Conservation (phyloP, 257 asterid species). For the Salvia rosmarinus region DNA sequence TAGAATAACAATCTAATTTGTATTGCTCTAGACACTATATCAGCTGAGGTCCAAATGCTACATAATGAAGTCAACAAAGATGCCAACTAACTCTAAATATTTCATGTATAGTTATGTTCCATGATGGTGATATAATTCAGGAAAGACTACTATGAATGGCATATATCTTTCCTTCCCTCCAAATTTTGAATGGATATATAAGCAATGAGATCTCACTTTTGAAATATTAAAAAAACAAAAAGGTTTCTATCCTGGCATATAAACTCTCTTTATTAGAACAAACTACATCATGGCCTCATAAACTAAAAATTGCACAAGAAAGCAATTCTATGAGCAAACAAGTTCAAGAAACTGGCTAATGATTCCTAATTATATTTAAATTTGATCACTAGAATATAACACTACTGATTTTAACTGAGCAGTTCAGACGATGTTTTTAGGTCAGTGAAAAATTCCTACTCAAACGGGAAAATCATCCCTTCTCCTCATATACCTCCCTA, state of each 20-base stretch:
- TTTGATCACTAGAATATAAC: too few relatives aligned
- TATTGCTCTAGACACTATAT: not conserved
- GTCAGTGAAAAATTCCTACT: too few relatives aligned
- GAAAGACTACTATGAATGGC: not conserved
- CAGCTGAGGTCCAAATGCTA: slow-evolving; percentile 4
- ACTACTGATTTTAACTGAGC: not conserved
- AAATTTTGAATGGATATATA: not conserved
- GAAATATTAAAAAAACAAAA: not conserved
- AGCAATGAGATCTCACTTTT: not conserved
- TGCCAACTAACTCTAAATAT: not conserved
- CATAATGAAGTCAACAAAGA: too few relatives aligned
- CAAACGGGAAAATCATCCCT: too few relatives aligned
- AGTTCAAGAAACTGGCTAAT: slow-evolving; percentile 8
- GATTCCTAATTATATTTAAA: too few relatives aligned
- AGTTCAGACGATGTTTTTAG: not conserved
- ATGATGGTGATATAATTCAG: slow-evolving; percentile 9
- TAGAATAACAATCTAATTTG: not conserved
- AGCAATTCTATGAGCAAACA: not conserved
- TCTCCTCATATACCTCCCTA: too few relatives aligned
- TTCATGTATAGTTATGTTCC: not conserved
- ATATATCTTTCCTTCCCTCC: not conserved
- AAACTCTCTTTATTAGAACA: not conserved
- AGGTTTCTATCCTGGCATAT: not conserved
- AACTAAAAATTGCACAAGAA: not conserved
- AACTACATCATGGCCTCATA: not conserved